These are phyloP conservation scores for Soucietia sequanensis DNA, from an alignment of 805 yeast species.

Conservation along the genomic window DNA sequence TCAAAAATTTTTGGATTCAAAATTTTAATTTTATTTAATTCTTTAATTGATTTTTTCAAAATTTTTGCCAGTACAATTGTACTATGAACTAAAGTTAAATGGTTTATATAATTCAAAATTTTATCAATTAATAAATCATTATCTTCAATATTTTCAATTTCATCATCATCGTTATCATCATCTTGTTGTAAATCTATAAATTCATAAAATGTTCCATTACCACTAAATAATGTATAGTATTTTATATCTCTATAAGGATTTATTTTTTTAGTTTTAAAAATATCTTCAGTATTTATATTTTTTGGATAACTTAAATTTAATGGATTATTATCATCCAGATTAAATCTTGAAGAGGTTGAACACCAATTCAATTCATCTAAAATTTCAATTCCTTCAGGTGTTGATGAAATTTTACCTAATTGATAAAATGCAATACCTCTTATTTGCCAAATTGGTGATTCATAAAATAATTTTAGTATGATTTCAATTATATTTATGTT, in stretches of 20 bases:
- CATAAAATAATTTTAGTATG: constrained; percentile 42
- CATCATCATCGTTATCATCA: constrained; percentile 9
- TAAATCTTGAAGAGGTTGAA: constrained; percentile 14
- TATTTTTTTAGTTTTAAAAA: constrained; percentile 16
- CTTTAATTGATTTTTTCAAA: constrained; percentile 58
- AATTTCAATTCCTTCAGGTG: constrained; percentile 79
- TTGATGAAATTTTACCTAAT: constrained; percentile 69
- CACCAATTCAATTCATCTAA: constrained; percentile 80
- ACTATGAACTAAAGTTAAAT: constrained; percentile 44
- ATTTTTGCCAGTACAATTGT: constrained; percentile 15
- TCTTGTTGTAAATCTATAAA: background rate
- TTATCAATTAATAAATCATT: constrained; percentile 16
- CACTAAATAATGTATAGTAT: constrained; percentile 24
- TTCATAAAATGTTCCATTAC: constrained; percentile 7
- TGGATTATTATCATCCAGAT: constrained; percentile 15
- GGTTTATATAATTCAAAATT: constrained; percentile 42
- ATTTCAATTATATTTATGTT: constrained; percentile 33
- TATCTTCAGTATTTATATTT: constrained; percentile 3
- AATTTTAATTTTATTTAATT: constrained; percentile 53
- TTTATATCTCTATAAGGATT: constrained; percentile 26
- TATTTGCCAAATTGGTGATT: constrained; percentile 49
- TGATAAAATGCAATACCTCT: constrained; percentile 77
- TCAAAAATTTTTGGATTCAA: constrained; percentile 53
- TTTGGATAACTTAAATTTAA: constrained; percentile 22
- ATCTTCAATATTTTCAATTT: constrained; percentile 9